phyloP scores from a whole-genome alignment of 345 rosid genomes.

The Acer campestre region DNA sequence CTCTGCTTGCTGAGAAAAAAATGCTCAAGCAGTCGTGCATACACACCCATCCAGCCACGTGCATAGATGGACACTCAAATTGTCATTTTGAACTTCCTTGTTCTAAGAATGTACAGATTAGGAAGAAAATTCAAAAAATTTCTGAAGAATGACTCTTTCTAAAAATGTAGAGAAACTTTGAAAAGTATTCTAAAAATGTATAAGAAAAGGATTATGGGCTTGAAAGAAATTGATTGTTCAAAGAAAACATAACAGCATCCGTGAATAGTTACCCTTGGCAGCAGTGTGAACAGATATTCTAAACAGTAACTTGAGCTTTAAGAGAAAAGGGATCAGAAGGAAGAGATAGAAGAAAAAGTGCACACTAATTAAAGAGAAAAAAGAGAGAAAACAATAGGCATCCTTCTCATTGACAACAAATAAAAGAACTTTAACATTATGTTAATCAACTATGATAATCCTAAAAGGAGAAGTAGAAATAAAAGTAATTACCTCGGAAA shows the following conservation, averaged over 20 bases:
- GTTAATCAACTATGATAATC: background rate
- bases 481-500: slow-evolving; percentile 73
- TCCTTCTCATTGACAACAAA: background rate
- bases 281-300: background rate
- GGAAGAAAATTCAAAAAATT: background rate
- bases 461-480: background rate
- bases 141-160: background rate
- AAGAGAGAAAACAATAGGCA: background rate
- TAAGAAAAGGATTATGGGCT: background rate
- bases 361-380: background rate
- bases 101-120: background rate
- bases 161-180: background rate
- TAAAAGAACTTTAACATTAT: background rate
- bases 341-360: background rate
- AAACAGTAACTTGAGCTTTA: background rate
- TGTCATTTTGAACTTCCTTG: background rate
- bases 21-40: background rate
- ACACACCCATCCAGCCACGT: background rate
- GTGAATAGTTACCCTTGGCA: background rate
- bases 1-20: background rate
- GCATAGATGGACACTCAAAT: background rate
- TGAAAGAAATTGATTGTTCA: background rate
- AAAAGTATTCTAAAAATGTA: background rate
- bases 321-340: no score
- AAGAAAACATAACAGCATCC: background rate